Percentiles rank a stretch among this genome's conserved stretches.
phyloP scores from a whole-genome alignment of 2,329 filamentous ascomycete genomes.

The Berkeleyomyces basicola region DNA sequence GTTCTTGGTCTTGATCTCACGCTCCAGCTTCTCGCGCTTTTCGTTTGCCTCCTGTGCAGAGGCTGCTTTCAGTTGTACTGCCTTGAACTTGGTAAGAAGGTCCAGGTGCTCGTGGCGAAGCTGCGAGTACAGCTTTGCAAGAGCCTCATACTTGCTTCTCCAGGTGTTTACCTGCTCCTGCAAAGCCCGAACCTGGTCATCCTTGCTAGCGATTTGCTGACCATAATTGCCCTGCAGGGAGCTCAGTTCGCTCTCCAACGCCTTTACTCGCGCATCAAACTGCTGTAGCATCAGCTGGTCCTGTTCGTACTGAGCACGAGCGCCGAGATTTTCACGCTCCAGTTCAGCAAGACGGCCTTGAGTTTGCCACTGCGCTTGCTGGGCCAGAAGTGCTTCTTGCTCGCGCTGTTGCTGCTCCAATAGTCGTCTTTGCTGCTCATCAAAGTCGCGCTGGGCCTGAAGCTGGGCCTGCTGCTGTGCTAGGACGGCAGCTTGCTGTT shows the following conservation, averaged over 20 bases:
- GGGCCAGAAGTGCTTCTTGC: conserved; percentile 73
- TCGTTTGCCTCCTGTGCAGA: conserved; percentile 96
- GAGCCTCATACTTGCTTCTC: conserved; percentile 89
- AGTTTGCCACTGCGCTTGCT: conserved; percentile 85
- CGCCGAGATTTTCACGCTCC: conserved; percentile 87
- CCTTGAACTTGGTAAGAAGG: conserved; percentile 88
- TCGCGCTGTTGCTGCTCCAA: conserved; percentile 81
- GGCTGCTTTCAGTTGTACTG: conserved; percentile 86
- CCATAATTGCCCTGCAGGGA: conserved; percentile 71
- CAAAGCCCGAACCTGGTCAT: conserved; percentile 81
- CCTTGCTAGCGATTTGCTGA: conserved; percentile 74
- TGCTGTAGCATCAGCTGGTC: conserved; percentile 95
- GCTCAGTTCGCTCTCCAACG: conserved; percentile 69
- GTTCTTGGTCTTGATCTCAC: conserved; percentile 98
- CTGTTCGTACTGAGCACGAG: conserved; percentile 87
- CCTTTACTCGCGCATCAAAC: conserved; percentile 88
- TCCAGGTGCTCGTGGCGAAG: conserved; percentile 89
- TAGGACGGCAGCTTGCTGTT: conserved; percentile 65
- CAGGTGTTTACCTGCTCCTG: conserved; percentile 98
- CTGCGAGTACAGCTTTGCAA: conserved; percentile 95
- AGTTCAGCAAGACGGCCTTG: conserved; percentile 91
- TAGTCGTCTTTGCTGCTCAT: conserved; percentile 78
- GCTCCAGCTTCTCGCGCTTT: conserved; percentile 80
- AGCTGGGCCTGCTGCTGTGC: conserved; percentile 69
- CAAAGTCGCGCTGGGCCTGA: conserved; percentile 86